phyloP scores from a whole-genome alignment of 805 yeast genomes.

The Clavispora fructus region DNA sequence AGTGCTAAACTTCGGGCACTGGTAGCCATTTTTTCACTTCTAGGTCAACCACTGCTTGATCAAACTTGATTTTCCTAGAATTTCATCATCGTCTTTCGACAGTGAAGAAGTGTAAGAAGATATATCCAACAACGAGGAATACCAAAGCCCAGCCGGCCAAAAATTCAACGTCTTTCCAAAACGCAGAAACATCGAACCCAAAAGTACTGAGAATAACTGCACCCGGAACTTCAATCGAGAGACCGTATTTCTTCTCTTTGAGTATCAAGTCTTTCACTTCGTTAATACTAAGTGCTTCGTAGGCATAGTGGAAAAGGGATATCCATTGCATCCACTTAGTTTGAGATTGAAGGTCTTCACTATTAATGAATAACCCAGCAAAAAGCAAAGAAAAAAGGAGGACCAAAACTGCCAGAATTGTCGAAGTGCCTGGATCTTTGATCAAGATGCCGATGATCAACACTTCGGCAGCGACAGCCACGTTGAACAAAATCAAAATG shows the following conservation, averaged over 20 bases:
- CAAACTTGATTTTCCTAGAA: no score
- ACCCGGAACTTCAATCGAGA: slow-evolving; percentile 94
- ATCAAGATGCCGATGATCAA: slow-evolving; percentile 82
- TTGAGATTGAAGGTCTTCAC: slow-evolving; percentile 49
- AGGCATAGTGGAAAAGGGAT: slow-evolving; percentile 92
- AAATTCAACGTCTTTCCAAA: slow-evolving; percentile 58
- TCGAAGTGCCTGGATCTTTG: slow-evolving; percentile 88
- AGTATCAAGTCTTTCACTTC: slow-evolving; percentile 85
- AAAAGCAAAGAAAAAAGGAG: slow-evolving; percentile 80
- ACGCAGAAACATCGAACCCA: slow-evolving; percentile 83
- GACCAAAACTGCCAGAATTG: slow-evolving; percentile 79
- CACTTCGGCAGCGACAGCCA: slow-evolving; percentile 80
- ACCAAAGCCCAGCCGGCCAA: slow-evolving; percentile 52
- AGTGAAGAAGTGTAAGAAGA: slow-evolving; percentile 66
- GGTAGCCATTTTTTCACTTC: no score
- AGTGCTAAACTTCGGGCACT: no score
- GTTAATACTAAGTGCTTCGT: slow-evolving; percentile 86
- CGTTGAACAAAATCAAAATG: slow-evolving; percentile 75
- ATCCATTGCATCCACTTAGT: slow-evolving; percentile 75
- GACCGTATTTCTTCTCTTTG: slow-evolving; percentile 84
- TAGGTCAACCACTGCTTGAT: no score
- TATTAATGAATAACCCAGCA: slow-evolving; percentile 91
- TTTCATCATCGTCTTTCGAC: slow-evolving; percentile 58
- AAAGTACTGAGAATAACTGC: slow-evolving; percentile 94
- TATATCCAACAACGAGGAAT: slow-evolving; percentile 66